Conservation (phyloP, 2,329 filamentous ascomycete species). For the Fusarium lateritium region DNA sequence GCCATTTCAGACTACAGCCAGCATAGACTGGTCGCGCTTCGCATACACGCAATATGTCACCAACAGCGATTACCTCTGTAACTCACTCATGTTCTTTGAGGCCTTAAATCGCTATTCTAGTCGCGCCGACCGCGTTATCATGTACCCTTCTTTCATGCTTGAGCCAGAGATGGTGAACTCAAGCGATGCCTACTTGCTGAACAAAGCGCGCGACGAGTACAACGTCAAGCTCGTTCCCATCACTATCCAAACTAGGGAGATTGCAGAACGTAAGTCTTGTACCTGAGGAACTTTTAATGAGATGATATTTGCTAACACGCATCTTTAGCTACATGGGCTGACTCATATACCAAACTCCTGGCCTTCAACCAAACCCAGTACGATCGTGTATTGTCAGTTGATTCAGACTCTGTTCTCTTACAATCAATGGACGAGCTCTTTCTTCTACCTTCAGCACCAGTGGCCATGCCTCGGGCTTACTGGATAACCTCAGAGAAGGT, state of each 20-base stretch:
- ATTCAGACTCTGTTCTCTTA: constrained; percentile 75
- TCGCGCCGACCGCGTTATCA: constrained; percentile 60
- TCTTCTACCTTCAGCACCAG: constrained; percentile 70
- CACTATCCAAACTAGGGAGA: constrained; percentile 54
- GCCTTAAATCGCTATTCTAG: constrained; percentile 58
- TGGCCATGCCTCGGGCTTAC: constrained; percentile 80
- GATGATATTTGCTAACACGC: not conserved
- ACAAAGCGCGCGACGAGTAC: constrained; percentile 61
- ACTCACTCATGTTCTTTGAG: constrained; percentile 66
- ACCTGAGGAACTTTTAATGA: not conserved
- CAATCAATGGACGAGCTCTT: constrained; percentile 80
- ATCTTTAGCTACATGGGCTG: constrained; percentile 70
- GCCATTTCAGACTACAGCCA: not conserved
- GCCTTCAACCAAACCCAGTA: constrained; percentile 79
- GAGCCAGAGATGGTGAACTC: constrained; percentile 45
- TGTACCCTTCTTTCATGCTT: constrained; percentile 61
- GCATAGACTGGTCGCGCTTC: constrained; percentile 48
- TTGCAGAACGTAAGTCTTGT: constrained; percentile 53
- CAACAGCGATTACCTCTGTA: constrained; percentile 62
- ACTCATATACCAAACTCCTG: constrained; percentile 77
- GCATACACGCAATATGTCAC: constrained; percentile 67
- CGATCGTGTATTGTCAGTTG: constrained; percentile 61
- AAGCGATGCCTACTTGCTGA: constrained; percentile 54
- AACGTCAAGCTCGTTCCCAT: constrained; percentile 61
- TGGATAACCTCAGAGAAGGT: constrained; percentile 72